Percentiles rank a stretch among this genome's conserved stretches.
Evolutionary conservation across 371 early-diverging fungal genomes (phyloP).

Genomic region (Zancudomyces culisetae): DNA sequence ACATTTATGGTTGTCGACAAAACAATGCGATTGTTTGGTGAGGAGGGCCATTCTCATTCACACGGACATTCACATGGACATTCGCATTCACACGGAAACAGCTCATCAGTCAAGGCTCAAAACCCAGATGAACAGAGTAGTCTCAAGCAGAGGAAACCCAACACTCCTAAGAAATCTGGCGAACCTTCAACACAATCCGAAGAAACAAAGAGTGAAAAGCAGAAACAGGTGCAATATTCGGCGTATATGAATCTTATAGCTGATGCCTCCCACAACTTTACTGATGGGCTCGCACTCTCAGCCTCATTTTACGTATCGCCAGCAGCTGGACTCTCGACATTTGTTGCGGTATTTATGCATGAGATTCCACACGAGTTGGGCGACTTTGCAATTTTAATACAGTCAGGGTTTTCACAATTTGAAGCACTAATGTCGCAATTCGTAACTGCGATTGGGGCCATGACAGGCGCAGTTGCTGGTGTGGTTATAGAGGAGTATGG

Average conservation of each 20-base stretch:
- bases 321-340: slow-evolving; percentile 62
- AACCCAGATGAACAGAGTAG: slow-evolving; percentile 20
- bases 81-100: slow-evolving; percentile 6
- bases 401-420: slow-evolving; percentile 56
- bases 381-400: slow-evolving; percentile 75
- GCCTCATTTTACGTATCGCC: slow-evolving; percentile 69
- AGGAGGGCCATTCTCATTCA: slow-evolving; percentile 31
- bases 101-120: slow-evolving; percentile 9
- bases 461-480: slow-evolving; percentile 59
- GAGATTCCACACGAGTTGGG: slow-evolving; percentile 87
- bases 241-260: slow-evolving; percentile 71
- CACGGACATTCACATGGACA: slow-evolving; percentile 26
- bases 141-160: background rate
- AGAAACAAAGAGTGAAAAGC: background rate
- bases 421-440: slow-evolving; percentile 69
- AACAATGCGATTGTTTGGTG: slow-evolving; percentile 57
- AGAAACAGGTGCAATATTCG: slow-evolving; percentile 34
- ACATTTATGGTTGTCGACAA: slow-evolving; percentile 63
- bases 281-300: slow-evolving; percentile 85
- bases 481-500: slow-evolving; percentile 56
- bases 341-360: slow-evolving; percentile 82
- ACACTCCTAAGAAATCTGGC: background rate
- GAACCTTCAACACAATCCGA: background rate
- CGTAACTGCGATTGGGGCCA: slow-evolving; percentile 61
- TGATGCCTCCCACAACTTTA: slow-evolving; percentile 75